Percentiles rank a stretch among this genome's conserved stretches.
Evolutionary conservation across 2,329 filamentous ascomycete species (phyloP).

Genomic region (Penicillium brasilianum): DNA sequence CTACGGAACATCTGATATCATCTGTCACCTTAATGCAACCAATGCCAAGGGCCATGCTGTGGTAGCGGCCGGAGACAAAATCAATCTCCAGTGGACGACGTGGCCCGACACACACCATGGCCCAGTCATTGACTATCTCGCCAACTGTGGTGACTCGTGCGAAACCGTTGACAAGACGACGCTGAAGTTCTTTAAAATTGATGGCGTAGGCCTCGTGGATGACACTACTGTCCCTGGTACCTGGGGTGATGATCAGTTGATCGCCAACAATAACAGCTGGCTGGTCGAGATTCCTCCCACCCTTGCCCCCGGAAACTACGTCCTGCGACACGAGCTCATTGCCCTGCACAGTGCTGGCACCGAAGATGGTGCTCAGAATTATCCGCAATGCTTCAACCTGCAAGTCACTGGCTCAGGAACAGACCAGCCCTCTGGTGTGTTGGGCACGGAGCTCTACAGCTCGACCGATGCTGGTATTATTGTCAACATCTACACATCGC

Average conservation of each 20-base stretch:
- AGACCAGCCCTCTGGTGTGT: slow-evolving; percentile 51
- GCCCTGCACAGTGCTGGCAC: slow-evolving; percentile 53
- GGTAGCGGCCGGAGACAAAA: slow-evolving; percentile 62
- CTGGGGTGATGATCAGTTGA: slow-evolving; percentile 62
- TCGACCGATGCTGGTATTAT: slow-evolving; percentile 60
- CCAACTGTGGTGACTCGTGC: slow-evolving; percentile 62
- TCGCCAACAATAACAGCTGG: slow-evolving; percentile 55
- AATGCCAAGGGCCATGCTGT: slow-evolving; percentile 56
- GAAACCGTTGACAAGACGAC: slow-evolving; percentile 56
- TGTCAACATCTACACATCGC: slow-evolving; percentile 60
- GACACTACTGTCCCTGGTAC: slow-evolving; percentile 48
- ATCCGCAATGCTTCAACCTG: slow-evolving; percentile 63
- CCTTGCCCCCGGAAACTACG: slow-evolving; percentile 56
- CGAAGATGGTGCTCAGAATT: slow-evolving; percentile 55
- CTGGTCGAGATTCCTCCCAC: slow-evolving; percentile 52
- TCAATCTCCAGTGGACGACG: slow-evolving; percentile 66
- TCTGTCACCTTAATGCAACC: slow-evolving; percentile 63
- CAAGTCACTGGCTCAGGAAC: slow-evolving; percentile 60
- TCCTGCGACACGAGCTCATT: slow-evolving; percentile 59
- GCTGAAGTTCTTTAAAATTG: slow-evolving; percentile 68
- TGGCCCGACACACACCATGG: slow-evolving; percentile 69
- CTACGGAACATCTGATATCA: slow-evolving; percentile 59
- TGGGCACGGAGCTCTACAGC: slow-evolving; percentile 60
- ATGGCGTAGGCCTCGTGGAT: slow-evolving; percentile 57
- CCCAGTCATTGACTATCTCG: slow-evolving; percentile 67